Conservation (phyloP, 345 rosid species). For the Linum tenue region DNA sequence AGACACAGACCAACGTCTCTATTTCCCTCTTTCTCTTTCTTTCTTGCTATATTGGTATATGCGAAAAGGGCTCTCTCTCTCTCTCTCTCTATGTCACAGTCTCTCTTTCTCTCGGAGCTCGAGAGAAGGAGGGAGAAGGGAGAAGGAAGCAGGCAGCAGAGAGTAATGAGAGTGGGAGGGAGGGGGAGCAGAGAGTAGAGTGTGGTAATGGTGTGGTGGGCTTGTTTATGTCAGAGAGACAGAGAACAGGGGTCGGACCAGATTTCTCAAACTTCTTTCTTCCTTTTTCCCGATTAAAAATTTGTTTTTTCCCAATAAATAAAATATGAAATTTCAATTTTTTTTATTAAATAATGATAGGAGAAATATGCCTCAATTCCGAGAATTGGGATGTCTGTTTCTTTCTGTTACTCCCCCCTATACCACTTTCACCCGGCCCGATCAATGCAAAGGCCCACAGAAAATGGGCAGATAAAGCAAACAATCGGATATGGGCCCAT, state of each 20-base stretch:
- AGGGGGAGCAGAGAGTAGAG: background rate
- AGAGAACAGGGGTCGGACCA: constrained; percentile 20
- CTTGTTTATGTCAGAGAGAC: constrained; percentile 14
- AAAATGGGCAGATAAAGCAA: too few species aligned
- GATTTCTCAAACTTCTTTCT: constrained; percentile 19
- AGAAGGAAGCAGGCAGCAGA: background rate
- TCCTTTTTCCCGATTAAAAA: too few species aligned
- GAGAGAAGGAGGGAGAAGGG: too few species aligned
- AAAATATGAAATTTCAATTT: background rate
- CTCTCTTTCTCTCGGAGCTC: constrained; percentile 13
- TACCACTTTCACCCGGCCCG: too few species aligned
- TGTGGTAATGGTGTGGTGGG: background rate
- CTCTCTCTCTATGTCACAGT: too few species aligned
- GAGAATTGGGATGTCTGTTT: constrained; percentile 27
- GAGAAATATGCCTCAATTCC: constrained; percentile 18
- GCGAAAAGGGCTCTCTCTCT: background rate
- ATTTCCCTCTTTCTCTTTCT: constrained; percentile 12
- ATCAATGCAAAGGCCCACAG: too few species aligned
- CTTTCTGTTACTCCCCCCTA: too few species aligned
- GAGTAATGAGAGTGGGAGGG: background rate
- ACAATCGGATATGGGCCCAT: too few species aligned
- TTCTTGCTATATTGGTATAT: constrained; percentile 7
- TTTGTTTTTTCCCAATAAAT: constrained; percentile 11
- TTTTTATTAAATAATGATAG: too few species aligned
- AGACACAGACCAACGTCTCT: background rate